A percentile compares a stretch with the other conserved stretches of the same genome.
Conservation (phyloP, 257 asterid species). For the Fraxinus cuspidata region DNA sequence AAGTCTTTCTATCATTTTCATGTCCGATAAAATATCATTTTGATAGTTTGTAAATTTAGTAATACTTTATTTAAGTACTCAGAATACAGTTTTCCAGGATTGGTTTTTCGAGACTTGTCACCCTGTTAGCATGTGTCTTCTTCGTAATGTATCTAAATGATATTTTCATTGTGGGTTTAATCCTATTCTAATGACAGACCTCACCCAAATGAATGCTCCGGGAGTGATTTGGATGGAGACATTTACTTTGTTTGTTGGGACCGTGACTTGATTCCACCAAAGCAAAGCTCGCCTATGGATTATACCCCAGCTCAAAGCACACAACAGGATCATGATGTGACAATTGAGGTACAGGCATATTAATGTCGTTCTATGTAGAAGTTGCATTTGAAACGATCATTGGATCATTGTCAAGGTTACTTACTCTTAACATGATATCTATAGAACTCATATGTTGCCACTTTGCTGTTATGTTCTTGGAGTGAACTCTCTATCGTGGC, state of each 20-base stretch:
- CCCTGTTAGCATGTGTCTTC: not conserved
- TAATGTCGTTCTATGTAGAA: not conserved
- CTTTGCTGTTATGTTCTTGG: not conserved
- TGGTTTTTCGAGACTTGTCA: not conserved
- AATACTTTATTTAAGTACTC: not conserved
- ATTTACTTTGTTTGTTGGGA: slow-evolving; percentile 95
- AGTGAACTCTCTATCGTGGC: not conserved
- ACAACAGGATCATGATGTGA: slow-evolving; percentile 64
- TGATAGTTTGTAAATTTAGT: not conserved
- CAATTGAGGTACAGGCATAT: slow-evolving; percentile 55
- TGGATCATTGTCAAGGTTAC: not conserved
- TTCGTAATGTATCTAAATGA: not conserved
- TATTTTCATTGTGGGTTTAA: not conserved
- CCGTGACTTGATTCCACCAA: slow-evolving; percentile 62
- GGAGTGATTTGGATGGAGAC: slow-evolving; percentile 97
- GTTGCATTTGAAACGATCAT: not conserved
- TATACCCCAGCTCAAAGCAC: slow-evolving; percentile 64
- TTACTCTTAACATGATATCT: not conserved
- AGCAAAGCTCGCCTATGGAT: slow-evolving; percentile 57
- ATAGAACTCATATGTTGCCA: not conserved
- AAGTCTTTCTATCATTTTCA: too few species aligned
- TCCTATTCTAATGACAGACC: slow-evolving; percentile 50
- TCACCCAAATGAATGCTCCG: slow-evolving; percentile 97
- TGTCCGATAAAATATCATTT: not conserved
- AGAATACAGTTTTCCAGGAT: not conserved